phyloP scores from a whole-genome alignment of 2,329 filamentous ascomycete species.

The Cladosporium sp. region DNA sequence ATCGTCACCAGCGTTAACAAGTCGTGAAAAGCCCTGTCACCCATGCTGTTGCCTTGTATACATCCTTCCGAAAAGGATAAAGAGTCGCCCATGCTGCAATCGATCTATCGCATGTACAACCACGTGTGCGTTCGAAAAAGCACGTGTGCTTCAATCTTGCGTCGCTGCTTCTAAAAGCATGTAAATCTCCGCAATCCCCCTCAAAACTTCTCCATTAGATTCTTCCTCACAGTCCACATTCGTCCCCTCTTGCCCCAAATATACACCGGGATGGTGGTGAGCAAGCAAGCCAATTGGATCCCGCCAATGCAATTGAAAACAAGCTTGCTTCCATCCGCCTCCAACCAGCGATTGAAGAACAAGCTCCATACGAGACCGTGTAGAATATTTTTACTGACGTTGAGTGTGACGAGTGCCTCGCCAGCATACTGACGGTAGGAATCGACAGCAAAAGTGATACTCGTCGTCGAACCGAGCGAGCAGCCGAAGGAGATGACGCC shows the following conservation, averaged over 20 bases:
- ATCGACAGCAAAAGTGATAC: conserved; percentile 92
- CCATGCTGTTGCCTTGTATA: too few species aligned
- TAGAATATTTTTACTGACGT: conserved; percentile 90
- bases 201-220: conserved; percentile 75
- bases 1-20: too few species aligned
- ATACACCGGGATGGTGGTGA: conserved; percentile 84
- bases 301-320: conserved; percentile 81
- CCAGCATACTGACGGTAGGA: conserved; percentile 90
- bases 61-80: too few species aligned
- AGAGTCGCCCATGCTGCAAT: too few species aligned
- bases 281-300: conserved; percentile 73
- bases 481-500: conserved; percentile 90
- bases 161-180: not conserved
- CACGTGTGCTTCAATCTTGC: too few species aligned
- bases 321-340: conserved; percentile 65
- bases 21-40: too few species aligned
- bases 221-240: conserved; percentile 90
- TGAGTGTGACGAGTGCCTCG: conserved; percentile 88
- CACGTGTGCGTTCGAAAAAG: too few species aligned
- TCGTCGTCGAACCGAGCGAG: conserved; percentile 80
- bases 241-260: conserved; percentile 84
- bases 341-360: conserved; percentile 83
- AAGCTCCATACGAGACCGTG: conserved; percentile 85
- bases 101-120: too few species aligned
- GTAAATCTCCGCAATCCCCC: not conserved